Percentiles rank a stretch among this genome's conserved stretches.
These are phyloP conservation scores for Thalassiosira hispida DNA, from an alignment of 352 stramenopile genomes.

Conservation along the genomic window DNA sequence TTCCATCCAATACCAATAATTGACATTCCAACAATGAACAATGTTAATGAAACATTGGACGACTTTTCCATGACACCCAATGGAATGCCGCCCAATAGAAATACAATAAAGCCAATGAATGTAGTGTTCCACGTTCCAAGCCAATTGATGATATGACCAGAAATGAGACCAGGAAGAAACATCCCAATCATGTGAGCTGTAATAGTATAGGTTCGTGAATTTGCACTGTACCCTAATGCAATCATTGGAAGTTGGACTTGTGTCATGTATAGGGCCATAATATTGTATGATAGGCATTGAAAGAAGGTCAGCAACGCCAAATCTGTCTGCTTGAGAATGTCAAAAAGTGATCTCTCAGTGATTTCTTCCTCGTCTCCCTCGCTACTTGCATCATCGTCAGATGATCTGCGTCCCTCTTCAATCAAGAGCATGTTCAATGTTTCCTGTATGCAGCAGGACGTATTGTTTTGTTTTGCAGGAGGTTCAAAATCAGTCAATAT, in stretches of 20 bases:
- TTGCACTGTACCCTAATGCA: neutral
- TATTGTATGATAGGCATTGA: conserved; percentile 8
- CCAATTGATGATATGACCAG: conserved; percentile 8
- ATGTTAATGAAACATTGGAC: conserved; percentile 4
- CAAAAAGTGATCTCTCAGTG: neutral
- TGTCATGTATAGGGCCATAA: conserved; percentile 8
- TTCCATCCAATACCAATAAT: conserved; percentile 13
- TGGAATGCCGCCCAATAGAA: neutral
- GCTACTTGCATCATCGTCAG: too few species aligned
- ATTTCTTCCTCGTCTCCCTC: neutral
- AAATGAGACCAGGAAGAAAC: conserved; percentile 5
- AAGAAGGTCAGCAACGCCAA: neutral
- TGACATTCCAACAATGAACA: conserved; percentile 8
- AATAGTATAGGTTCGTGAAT: conserved; percentile 1
- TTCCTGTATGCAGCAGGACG: neutral
- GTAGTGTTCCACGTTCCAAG: conserved; percentile 10
- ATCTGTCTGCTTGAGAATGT: conserved; percentile 15
- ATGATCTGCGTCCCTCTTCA: neutral
- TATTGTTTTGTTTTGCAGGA: neutral
- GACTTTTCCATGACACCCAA: neutral
- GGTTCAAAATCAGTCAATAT: conserved; percentile 7
- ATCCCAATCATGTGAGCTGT: conserved; percentile 15
- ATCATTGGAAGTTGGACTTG: conserved; percentile 8
- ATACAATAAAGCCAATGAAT: conserved; percentile 1
- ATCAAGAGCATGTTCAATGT: neutral